Conservation (phyloP, 345 rosid species). For the Eucalyptus guilfoylei region DNA sequence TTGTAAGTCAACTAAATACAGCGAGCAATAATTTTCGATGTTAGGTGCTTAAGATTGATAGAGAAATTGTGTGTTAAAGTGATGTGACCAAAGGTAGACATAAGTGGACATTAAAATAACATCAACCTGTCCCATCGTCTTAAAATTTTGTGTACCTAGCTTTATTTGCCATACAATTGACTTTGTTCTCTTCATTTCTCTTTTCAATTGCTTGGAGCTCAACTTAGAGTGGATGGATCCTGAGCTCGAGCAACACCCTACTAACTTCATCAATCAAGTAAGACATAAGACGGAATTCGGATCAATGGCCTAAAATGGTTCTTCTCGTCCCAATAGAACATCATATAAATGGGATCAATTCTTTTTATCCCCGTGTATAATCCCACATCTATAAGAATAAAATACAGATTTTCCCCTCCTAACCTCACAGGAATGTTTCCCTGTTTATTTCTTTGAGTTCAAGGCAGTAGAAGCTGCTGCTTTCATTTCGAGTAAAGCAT, state of each 20-base stretch:
- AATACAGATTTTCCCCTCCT: background rate
- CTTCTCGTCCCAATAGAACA: background rate
- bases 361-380: too few relatives aligned
- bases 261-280: background rate
- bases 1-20: too few relatives aligned
- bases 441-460: background rate
- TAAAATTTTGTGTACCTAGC: too few relatives aligned
- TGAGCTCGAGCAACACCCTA: background rate
- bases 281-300: background rate
- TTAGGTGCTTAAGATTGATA: too few relatives aligned
- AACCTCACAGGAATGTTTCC: background rate
- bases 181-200: too few relatives aligned
- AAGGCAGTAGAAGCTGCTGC: slow-evolving; percentile 11
- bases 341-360: background rate
- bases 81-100: background rate
- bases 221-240: background rate
- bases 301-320: background rate
- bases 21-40: too few relatives aligned
- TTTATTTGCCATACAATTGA: too few relatives aligned
- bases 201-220: background rate
- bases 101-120: too few relatives aligned
- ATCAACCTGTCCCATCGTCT: background rate
- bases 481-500: slow-evolving; percentile 45
- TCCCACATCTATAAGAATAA: background rate
- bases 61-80: too few relatives aligned